A percentile compares a stretch with the other conserved stretches of the same genome.
phyloP scores from a whole-genome alignment of 805 yeast species.

The Yarrowia alimentaria region DNA sequence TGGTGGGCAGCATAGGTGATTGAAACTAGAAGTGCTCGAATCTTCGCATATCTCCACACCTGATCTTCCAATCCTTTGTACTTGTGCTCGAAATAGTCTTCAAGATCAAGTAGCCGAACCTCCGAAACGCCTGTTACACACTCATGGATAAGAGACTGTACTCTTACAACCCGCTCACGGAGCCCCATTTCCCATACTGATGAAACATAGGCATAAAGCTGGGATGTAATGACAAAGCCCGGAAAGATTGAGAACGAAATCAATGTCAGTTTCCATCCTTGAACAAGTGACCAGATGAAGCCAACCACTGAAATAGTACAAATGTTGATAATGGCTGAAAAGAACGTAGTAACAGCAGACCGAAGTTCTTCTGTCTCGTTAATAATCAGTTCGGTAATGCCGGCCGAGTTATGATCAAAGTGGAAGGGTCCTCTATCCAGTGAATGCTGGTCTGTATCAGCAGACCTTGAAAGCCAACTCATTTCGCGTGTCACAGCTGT shows the following conservation, averaged over 20 bases:
- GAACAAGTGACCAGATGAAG: conserved; percentile 67
- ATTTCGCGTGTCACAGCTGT: conserved; percentile 51
- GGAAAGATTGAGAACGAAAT: conserved; percentile 81
- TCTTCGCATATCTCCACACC: conserved; percentile 45
- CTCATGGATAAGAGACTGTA: conserved; percentile 45
- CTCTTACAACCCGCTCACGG: conserved; percentile 43
- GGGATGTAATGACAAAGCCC: conserved; percentile 52
- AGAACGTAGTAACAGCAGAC: conserved; percentile 58
- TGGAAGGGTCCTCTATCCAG: conserved; percentile 14
- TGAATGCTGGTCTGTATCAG: background rate
- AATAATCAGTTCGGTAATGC: conserved; percentile 66
- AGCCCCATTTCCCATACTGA: conserved; percentile 59
- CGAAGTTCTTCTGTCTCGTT: conserved; percentile 82
- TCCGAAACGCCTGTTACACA: conserved; percentile 60
- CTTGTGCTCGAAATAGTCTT: conserved; percentile 46
- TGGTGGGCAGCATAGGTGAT: conserved; percentile 61
- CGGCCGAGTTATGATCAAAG: conserved; percentile 42
- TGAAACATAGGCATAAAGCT: conserved; percentile 51
- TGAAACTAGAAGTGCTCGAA: conserved; percentile 62
- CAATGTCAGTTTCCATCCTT: conserved; percentile 85
- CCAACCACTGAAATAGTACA: conserved; percentile 58
- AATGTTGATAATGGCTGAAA: conserved; percentile 55
- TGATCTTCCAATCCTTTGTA: conserved; percentile 40
- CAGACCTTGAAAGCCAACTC: conserved; percentile 46
- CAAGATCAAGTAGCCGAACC: conserved; percentile 56